Evolutionary conservation across 371 early-diverging fungal genomes (phyloP).

Genomic region (Apophysomyces sp.): DNA sequence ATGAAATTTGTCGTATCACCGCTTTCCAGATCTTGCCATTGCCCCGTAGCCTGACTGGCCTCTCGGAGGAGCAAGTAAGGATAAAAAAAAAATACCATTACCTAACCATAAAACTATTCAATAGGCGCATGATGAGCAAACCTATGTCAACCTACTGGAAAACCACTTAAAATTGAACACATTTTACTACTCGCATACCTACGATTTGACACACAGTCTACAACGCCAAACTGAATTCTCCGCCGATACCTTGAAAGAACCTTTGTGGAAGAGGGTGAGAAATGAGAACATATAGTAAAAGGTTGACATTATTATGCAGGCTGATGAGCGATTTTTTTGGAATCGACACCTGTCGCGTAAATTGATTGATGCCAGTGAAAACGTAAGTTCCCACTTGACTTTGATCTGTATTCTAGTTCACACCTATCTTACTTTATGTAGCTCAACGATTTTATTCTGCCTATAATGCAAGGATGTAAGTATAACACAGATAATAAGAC

Average conservation of each 20-base stretch:
- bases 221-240: conserved; percentile 67
- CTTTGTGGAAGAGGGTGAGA: conserved; percentile 49
- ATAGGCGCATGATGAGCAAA: conserved; percentile 55
- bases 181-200: conserved; percentile 86
- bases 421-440: conserved; percentile 19
- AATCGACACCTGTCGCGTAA: conserved; percentile 73
- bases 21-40: conserved; percentile 75
- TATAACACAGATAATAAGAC: conserved; percentile 2
- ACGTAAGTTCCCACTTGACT: conserved; percentile 43
- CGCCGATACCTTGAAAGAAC: conserved; percentile 12
- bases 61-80: conserved; percentile 11
- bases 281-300: not conserved
- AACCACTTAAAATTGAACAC: conserved; percentile 63
- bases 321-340: conserved; percentile 92
- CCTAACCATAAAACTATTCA: not conserved
- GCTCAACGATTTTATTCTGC: conserved; percentile 80
- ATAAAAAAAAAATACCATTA: not conserved
- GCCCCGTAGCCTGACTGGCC: conserved; percentile 41
- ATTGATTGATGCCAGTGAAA: conserved; percentile 56
- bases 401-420: not conserved
- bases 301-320: conserved; percentile 33
- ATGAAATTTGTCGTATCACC: conserved; percentile 76
- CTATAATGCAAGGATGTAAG: conserved; percentile 91
- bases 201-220: conserved; percentile 81
- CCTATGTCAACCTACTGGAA: conserved; percentile 72